Evolutionary conservation across 805 yeast genomes (phyloP), one percentile per base, ranked within the genome.

Genomic region (Komagataella mondaviorum): DNA sequence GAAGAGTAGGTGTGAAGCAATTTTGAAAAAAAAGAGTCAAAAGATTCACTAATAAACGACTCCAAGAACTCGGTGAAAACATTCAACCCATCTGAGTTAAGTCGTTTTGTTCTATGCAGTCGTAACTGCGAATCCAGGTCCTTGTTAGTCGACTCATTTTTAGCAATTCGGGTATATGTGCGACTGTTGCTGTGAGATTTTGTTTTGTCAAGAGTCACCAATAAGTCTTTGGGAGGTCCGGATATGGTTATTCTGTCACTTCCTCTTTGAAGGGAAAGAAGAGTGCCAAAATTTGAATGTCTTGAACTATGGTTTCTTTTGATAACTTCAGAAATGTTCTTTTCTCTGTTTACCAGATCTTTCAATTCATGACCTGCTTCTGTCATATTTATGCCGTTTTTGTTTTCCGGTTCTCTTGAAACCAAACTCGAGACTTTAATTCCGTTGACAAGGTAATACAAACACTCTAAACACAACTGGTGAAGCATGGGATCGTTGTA

Each of bases 251-350:
- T 64, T 24, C 85, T 70, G 3, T 80, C 71, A 51, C 81, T 81
- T 22, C 75, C 73, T 17, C 83, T 77, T 54, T 83, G 80, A 30
- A 91, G 71, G 1, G 95, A 82, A 8, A 89, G 65, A 55, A 90
- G 69, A 0, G 97, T 82, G 0, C 99, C 99, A 69, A 91, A 91
- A 50, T 96, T 74, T 2, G 93, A 90, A 62, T 91, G 99, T 48
- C 99, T 75, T 1, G 88, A 73, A 23, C 44, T 55, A 23, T 54
- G 56, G 36, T 59, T 56, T 23, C 56, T 55, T 24, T 58, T 54
- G 3, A 63, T 51, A 30, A 51, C 53, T 22, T 58, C 57, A 36
- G 77, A 78, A 54, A 83, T 62, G 36, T 72, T 71, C 18, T 74
- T 71, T 60, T 91, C 97, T 51, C 74, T 74, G 2, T 70, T 68